Evolutionary conservation across 1,284 basidiomycete genomes (phyloP).

Genomic region (Blastosporella zonata): DNA sequence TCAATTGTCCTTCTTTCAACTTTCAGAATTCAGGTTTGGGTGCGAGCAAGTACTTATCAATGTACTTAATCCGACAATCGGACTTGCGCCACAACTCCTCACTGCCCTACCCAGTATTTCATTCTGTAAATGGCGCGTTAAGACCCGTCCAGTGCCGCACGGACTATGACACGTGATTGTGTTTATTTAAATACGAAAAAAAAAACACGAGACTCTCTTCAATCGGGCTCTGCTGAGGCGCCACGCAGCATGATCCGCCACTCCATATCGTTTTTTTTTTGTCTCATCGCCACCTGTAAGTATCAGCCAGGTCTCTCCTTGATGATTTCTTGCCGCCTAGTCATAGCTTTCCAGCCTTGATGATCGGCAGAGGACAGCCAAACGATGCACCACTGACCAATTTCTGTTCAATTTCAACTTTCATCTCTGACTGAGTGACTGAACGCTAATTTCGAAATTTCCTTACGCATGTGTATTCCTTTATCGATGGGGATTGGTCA

Average conservation of each 20-base stretch:
- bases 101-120: no score
- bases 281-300: not conserved
- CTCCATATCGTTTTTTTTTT: no score
- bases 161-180: not conserved
- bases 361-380: slow-evolving; percentile 33
- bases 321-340: slow-evolving; percentile 33
- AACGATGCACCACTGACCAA: slow-evolving; percentile 31
- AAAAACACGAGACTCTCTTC: no score
- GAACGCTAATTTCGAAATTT: slow-evolving; percentile 2
- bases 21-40: no score
- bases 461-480: not conserved
- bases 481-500: no score
- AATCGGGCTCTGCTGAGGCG: no score
- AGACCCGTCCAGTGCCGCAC: not conserved
- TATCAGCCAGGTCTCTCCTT: not conserved
- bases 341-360: slow-evolving; percentile 29
- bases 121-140: not conserved
- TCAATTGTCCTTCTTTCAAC: no score
- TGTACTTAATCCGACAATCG: no score
- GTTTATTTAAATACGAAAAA: no score
- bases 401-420: not conserved
- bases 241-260: no score
- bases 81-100: no score
- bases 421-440: not conserved
- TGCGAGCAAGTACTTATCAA: no score